phyloP scores from a whole-genome alignment of 1,284 basidiomycete genomes.

The Boletus semigastroideus region DNA sequence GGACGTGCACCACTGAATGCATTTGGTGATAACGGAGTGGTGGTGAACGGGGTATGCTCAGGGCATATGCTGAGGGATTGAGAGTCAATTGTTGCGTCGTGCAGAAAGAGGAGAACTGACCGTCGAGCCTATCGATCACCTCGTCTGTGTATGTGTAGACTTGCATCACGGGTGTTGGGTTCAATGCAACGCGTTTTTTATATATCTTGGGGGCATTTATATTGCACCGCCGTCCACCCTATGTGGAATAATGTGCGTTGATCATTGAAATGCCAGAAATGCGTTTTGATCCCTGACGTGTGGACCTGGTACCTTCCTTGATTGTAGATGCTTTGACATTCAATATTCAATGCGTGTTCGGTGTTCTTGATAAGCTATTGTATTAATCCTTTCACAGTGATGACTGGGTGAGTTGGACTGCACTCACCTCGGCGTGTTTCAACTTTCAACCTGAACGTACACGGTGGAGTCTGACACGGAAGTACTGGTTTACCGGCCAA shows the following conservation, averaged over 20 bases:
- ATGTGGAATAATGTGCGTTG: neutral
- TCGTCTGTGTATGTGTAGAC: constrained; percentile 7
- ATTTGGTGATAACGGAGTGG: neutral
- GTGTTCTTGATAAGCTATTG: no score
- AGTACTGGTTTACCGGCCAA: no score
- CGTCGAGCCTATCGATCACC: constrained; percentile 3
- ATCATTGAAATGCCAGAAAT: no score
- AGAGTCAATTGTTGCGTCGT: neutral
- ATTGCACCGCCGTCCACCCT: neutral
- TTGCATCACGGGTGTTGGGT: constrained; percentile 4
- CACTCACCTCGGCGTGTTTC: no score
- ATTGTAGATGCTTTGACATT: no score
- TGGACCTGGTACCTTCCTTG: no score
- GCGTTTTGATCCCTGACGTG: no score
- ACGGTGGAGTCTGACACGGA: no score
- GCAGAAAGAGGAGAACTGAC: neutral
- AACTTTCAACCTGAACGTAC: no score
- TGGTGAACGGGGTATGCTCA: neutral
- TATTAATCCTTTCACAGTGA: no score
- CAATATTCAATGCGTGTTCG: no score
- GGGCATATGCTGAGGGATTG: neutral
- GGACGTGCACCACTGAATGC: constrained; percentile 6
- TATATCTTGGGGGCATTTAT: constrained; percentile 3
- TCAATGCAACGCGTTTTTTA: neutral
- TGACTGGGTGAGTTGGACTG: no score